These are phyloP conservation scores for Auxenochlorella pyrenoidosa DNA, from an alignment of 139 green algal species.

Conservation along the genomic window DNA sequence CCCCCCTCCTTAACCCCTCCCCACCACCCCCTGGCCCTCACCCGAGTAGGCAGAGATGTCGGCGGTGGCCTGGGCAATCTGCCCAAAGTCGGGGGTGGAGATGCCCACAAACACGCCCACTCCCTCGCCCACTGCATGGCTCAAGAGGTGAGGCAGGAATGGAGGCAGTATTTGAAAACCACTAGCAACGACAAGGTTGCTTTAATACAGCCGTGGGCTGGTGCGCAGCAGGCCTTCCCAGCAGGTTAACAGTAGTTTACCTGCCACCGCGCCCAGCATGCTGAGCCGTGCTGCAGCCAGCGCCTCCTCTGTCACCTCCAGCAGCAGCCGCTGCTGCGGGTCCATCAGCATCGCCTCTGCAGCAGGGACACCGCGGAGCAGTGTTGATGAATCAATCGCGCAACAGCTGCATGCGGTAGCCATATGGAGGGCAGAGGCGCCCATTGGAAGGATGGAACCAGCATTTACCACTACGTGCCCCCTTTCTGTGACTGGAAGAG, in stretches of 20 bases:
- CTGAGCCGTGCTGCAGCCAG: conserved; percentile 16
- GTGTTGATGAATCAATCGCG: no score
- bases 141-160: background rate
- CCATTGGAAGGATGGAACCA: no score
- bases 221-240: no score
- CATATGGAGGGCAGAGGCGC: no score
- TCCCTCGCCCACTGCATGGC: background rate
- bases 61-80: background rate
- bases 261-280: conserved; percentile 59
- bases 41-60: conserved; percentile 22
- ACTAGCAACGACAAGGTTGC: no score
- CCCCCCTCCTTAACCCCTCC: no score
- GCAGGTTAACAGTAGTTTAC: conserved; percentile 42
- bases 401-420: no score
- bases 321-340: conserved; percentile 86
- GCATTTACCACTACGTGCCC: no score
- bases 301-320: conserved; percentile 61
- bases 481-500: no score
- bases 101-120: conserved; percentile 76
- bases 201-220: no score
- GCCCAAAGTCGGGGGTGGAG: conserved; percentile 30
- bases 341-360: conserved; percentile 78
- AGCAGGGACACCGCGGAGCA: no score
- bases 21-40: no score
- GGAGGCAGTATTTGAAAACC: background rate